phyloP scores from a whole-genome alignment of 1,284 basidiomycete species.

The Irpex lacteus region DNA sequence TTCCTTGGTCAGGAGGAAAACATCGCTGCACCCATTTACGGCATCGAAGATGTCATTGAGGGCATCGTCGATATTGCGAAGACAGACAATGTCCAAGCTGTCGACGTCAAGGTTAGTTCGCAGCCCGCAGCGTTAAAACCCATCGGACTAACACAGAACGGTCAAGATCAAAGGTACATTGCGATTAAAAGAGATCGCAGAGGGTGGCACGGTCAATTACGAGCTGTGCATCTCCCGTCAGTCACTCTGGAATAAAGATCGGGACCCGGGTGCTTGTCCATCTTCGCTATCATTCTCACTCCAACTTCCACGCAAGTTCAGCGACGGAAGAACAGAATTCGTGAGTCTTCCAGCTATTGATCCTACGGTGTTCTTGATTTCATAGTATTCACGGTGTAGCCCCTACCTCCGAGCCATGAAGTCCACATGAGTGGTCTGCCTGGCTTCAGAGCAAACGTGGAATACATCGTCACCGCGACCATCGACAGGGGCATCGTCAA shows the following conservation, averaged over 20 bases:
- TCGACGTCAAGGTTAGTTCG: constrained; percentile 58
- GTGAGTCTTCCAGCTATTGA: constrained; percentile 36
- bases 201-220: constrained; percentile 51
- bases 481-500: constrained; percentile 19
- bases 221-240: constrained; percentile 50
- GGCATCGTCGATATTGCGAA: constrained; percentile 57
- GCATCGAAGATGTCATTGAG: constrained; percentile 47
- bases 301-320: constrained; percentile 55
- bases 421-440: constrained; percentile 66
- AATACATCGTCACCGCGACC: constrained; percentile 26
- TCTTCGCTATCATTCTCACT: constrained; percentile 50
- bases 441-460: constrained; percentile 46
- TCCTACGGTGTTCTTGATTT: neutral
- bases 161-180: constrained; percentile 59
- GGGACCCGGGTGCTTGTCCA: constrained; percentile 45
- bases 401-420: constrained; percentile 64
- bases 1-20: constrained; percentile 51
- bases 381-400: constrained; percentile 19
- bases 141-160: constrained; percentile 2
- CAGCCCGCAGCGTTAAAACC: neutral
- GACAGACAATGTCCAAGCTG: constrained; percentile 51
- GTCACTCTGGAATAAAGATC: constrained; percentile 56
- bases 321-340: constrained; percentile 51
- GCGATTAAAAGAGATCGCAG: constrained; percentile 60
- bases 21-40: constrained; percentile 54